phyloP scores from a whole-genome alignment of 2,329 filamentous ascomycete species.

The Ophiostoma fasciatum region DNA sequence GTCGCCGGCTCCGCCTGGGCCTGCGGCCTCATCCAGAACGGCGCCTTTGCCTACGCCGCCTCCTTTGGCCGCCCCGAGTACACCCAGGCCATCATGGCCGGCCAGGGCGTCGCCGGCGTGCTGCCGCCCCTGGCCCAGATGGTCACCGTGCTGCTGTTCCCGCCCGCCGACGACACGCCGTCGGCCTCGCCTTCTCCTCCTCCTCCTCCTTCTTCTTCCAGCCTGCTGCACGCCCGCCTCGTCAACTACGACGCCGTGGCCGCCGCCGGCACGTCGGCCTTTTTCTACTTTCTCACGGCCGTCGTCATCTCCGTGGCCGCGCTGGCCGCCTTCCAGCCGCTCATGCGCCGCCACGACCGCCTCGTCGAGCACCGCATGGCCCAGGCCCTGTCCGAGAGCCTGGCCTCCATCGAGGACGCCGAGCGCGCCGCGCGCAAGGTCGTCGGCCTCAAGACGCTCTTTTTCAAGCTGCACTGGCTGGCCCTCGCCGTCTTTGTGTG shows the following conservation, averaged over 20 bases:
- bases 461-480: conserved; percentile 66
- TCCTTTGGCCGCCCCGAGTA: conserved; percentile 79
- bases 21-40: conserved; percentile 81
- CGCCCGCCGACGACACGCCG: conserved; percentile 15
- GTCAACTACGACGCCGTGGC: conserved; percentile 14
- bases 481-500: conserved; percentile 64
- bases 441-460: conserved; percentile 45
- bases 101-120: conserved; percentile 84
- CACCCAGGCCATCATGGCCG: conserved; percentile 91
- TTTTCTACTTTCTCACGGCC: conserved; percentile 83
- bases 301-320: conserved; percentile 58
- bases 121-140: conserved; percentile 81
- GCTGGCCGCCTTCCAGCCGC: conserved; percentile 58
- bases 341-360: conserved; percentile 46
- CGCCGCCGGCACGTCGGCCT: conserved; percentile 52
- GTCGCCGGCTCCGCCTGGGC: conserved; percentile 68
- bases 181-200: no score
- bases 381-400: conserved; percentile 33
- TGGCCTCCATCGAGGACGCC: conserved; percentile 35
- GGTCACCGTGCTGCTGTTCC: conserved; percentile 57
- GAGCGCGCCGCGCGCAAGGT: conserved; percentile 35
- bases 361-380: conserved; percentile 35
- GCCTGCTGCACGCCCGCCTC: no score
- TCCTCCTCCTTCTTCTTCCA: no score
- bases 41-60: conserved; percentile 79